Conservation (phyloP, 1,139 yeast species). For the Blastobotrys buckinghamii region DNA sequence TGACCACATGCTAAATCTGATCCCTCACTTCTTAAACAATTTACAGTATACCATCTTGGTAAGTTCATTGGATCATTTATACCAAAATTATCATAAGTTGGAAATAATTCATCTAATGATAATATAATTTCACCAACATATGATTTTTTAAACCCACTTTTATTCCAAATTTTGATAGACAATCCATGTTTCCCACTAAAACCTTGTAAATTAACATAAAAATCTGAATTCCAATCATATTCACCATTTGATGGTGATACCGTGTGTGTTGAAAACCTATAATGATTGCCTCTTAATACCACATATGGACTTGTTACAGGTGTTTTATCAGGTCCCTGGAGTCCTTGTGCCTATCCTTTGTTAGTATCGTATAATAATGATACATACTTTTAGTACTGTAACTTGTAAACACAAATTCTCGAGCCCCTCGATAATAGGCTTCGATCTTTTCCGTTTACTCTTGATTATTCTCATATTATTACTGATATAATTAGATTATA, state of each 20-base stretch:
- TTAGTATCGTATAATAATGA: background rate
- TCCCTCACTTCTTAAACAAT: background rate
- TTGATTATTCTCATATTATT: slow-evolving; percentile 5
- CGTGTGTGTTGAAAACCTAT: slow-evolving; percentile 32
- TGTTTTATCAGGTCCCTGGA: slow-evolving; percentile 12
- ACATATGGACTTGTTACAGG: slow-evolving; percentile 21
- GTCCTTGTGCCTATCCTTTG: slow-evolving; percentile 9
- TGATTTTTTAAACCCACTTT: slow-evolving; percentile 29
- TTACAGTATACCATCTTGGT: slow-evolving; percentile 9
- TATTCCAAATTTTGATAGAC: slow-evolving; percentile 36
- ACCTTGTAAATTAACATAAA: slow-evolving; percentile 25
- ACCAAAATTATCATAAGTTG: slow-evolving; percentile 17
- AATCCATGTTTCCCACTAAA: slow-evolving; percentile 23
- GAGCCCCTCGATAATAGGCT: slow-evolving; percentile 9
- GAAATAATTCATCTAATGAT: slow-evolving; percentile 41
- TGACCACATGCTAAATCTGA: slow-evolving; percentile 42
- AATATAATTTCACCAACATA: slow-evolving; percentile 56
- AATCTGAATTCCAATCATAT: slow-evolving; percentile 36
- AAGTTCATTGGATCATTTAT: slow-evolving; percentile 19
- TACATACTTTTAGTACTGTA: slow-evolving; percentile 15
- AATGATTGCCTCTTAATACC: slow-evolving; percentile 27
- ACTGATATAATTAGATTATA: too few relatives aligned
- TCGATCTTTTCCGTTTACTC: slow-evolving; percentile 6
- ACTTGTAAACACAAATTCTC: slow-evolving; percentile 13
- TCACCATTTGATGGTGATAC: slow-evolving; percentile 22